Evolutionary conservation across 495 filamentous ascomycete species (phyloP), one percentile per base, ranked within the genome.

Genomic region (Parmelia sp.): DNA sequence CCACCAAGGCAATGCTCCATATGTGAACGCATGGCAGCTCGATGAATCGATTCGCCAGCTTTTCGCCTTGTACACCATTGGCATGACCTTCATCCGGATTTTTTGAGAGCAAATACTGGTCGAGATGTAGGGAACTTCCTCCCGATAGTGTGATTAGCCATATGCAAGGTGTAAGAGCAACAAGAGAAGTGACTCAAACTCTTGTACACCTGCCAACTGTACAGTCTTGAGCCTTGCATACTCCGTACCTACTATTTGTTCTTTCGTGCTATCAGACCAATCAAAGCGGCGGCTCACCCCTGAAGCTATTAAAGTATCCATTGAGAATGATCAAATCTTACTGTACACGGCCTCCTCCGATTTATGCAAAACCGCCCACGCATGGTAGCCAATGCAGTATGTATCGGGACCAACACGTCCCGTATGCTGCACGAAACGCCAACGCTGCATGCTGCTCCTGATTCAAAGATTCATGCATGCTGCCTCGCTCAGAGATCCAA

Each of bases 361-460:
- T 27, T 27, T 14, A 49, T 27, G 45, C 45, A 49, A 27, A 14
- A 27, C 8, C 45, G 45, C 23, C 31, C 21, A 33, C 17, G 29
- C 29, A 55, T 29, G 27, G 29, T 31, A 33, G 17, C 49, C 49
- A 53, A 55, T 33, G 51, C 29, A 55, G 3, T 21, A 33, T 33
- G 6, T 23, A 55, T 33, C 29, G 14, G 21, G 9, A 55, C 1
- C 17, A 55, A 27, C 15, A 29, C 15, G 7, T 55, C 15, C 21
- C 29, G 25, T 33, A 55, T 55, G 15, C 27, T 55, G 51, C 29
- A 55, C 17, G 17, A 55, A 55, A 55, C 51, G 51, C 51, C 51
- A 33, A 33, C 27, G 51, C 51, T 55, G 51, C 51, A 55, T 55
- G 51, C 49, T 53, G 27, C 49, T 31, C 49, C 49, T 29, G 4